Conservation (phyloP, 768 basidiomycete genomes). For the Serendipita indica region DNA sequence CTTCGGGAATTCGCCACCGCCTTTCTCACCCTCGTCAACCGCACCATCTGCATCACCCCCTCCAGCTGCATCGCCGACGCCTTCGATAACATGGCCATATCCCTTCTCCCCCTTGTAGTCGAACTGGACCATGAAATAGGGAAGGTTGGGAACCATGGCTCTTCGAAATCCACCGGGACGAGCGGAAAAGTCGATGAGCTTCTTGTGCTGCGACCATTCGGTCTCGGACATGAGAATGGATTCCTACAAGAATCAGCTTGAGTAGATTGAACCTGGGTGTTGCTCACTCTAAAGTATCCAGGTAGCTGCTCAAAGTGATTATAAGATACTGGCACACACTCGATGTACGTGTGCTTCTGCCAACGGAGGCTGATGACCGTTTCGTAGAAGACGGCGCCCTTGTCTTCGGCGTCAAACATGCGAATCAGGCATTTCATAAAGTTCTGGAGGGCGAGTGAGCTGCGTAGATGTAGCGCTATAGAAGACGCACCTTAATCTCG, state of each 20-base stretch:
- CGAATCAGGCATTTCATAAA: slow-evolving; percentile 89
- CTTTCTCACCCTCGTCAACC: slow-evolving; percentile 75
- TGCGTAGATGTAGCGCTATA: neutral
- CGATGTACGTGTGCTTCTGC: slow-evolving; percentile 87
- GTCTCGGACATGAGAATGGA: slow-evolving; percentile 83
- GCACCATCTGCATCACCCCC: slow-evolving; percentile 43
- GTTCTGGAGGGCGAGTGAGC: slow-evolving; percentile 29
- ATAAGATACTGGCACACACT: slow-evolving; percentile 87
- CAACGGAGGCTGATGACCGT: slow-evolving; percentile 74
- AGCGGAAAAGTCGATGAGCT: slow-evolving; percentile 83
- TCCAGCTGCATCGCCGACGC: slow-evolving; percentile 47
- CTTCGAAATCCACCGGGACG: slow-evolving; percentile 88
- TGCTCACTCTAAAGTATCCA: slow-evolving; percentile 74
- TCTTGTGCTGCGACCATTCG: slow-evolving; percentile 98
- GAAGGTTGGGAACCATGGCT: slow-evolving; percentile 89
- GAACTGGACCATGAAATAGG: slow-evolving; percentile 98
- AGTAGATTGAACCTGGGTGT: neutral
- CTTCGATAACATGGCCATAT: slow-evolving; percentile 97
- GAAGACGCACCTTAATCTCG: slow-evolving; percentile 60
- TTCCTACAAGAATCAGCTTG: slow-evolving; percentile 39
- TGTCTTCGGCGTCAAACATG: slow-evolving; percentile 86
- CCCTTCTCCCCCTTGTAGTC: slow-evolving; percentile 97
- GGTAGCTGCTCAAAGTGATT: slow-evolving; percentile 75
- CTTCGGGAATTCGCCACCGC: slow-evolving; percentile 84
- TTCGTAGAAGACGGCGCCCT: slow-evolving; percentile 91